phyloP scores from a whole-genome alignment of 495 filamentous ascomycete species.

The Bacidia gigantensis region DNA sequence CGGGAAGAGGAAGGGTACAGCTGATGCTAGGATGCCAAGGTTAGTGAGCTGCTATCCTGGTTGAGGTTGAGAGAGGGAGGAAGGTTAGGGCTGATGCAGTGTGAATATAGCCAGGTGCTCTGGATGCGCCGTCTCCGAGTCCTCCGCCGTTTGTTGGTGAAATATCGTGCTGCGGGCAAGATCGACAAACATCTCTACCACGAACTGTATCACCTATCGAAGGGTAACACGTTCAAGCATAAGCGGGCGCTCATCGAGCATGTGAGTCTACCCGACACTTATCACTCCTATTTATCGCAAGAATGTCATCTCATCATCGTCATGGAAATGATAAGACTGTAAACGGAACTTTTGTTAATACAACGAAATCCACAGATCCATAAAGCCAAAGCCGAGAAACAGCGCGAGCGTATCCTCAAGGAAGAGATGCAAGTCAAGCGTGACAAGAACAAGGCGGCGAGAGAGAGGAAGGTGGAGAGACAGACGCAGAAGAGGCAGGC shows the following conservation, averaged over 20 bases:
- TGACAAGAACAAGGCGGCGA: slow-evolving; percentile 98
- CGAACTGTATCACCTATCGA: slow-evolving; percentile 97
- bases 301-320: neutral
- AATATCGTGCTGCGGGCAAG: slow-evolving; percentile 98
- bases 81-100: slow-evolving; percentile 1
- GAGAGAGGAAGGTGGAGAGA: slow-evolving; percentile 89
- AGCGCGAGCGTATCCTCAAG: slow-evolving; percentile 84
- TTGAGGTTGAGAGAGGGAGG: neutral
- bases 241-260: slow-evolving; percentile 99
- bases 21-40: slow-evolving; percentile 98
- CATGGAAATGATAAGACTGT: no score
- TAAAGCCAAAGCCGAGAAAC: slow-evolving; percentile 98
- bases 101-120: slow-evolving; percentile 60
- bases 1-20: slow-evolving; percentile 99
- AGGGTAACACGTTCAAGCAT: slow-evolving; percentile 99
- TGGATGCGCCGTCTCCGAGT: slow-evolving; percentile 99
- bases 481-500: slow-evolving; percentile 77
- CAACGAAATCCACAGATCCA: slow-evolving; percentile 56
- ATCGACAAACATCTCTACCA: slow-evolving; percentile 99
- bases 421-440: slow-evolving; percentile 99
- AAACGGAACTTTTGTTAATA: slow-evolving; percentile 3
- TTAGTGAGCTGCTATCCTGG: no score
- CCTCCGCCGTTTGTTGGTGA: slow-evolving; percentile 94
- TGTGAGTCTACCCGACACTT: slow-evolving; percentile 66
- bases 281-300: no score